These are phyloP conservation scores for Myxozyma neglecta DNA, from an alignment of 805 yeast species.

Conservation along the genomic window DNA sequence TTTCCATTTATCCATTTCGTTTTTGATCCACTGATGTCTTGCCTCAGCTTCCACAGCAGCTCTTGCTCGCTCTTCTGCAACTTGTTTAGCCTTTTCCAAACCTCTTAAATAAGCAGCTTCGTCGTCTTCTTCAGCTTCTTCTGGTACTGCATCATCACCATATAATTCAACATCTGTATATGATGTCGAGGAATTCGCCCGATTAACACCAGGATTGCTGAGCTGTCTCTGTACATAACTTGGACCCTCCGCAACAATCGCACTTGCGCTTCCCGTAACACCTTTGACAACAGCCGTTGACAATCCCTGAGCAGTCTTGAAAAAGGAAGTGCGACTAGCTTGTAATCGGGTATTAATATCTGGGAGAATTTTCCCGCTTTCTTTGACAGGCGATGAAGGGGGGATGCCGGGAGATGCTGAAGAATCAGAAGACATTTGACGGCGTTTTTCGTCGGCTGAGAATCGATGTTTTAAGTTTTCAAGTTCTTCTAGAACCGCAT, in stretches of 20 bases:
- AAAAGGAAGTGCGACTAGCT: conserved; percentile 23
- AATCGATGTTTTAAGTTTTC: conserved; percentile 18
- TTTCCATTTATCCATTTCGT: conserved; percentile 28
- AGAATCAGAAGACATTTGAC: conserved; percentile 6
- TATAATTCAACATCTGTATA: conserved; percentile 30
- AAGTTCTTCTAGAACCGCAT: conserved; percentile 14
- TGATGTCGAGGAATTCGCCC: conserved; percentile 4
- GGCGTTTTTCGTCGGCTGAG: conserved; percentile 25
- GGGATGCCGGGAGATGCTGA: not conserved
- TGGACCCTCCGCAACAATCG: conserved; percentile 21
- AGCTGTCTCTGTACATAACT: conserved; percentile 3
- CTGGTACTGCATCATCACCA: conserved; percentile 15
- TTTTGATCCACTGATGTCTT: conserved; percentile 19
- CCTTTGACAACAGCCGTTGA: conserved; percentile 32
- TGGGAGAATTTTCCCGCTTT: not conserved
- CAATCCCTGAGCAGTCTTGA: conserved; percentile 26
- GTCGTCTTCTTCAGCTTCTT: conserved; percentile 17
- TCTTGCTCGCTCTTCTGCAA: conserved; percentile 3
- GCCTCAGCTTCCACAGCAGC: conserved; percentile 10
- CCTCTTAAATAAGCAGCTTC: conserved; percentile 17
- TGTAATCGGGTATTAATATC: conserved; percentile 21
- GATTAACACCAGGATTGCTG: conserved; percentile 1
- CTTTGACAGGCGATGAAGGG: not conserved
- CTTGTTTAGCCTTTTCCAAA: conserved; percentile 5
- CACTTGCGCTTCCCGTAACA: conserved; percentile 29